Evolutionary conservation across 2,329 filamentous ascomycete species (phyloP).

Genomic region (Aspergillus pseudoviridinutans): DNA sequence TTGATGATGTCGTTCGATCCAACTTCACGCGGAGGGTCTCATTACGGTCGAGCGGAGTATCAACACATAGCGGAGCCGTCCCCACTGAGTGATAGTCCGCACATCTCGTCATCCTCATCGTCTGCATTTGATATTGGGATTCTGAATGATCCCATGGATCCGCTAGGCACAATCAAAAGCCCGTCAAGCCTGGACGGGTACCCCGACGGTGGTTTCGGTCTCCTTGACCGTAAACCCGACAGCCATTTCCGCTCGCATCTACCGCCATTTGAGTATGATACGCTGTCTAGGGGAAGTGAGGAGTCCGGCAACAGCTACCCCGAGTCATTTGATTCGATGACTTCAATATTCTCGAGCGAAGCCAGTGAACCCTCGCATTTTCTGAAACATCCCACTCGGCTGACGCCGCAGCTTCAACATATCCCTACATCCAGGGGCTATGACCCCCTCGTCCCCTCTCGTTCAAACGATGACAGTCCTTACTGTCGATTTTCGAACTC

Average conservation of each 20-base stretch:
- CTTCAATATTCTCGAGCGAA: slow-evolving; percentile 26
- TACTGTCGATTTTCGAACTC: slow-evolving; percentile 33
- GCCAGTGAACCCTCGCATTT: slow-evolving; percentile 22
- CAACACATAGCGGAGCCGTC: slow-evolving; percentile 38
- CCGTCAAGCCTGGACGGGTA: slow-evolving; percentile 31
- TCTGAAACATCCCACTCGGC: slow-evolving; percentile 22
- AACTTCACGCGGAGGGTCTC: slow-evolving; percentile 26
- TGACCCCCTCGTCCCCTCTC: slow-evolving; percentile 28
- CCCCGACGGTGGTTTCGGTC: slow-evolving; percentile 26
- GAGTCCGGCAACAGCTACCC: slow-evolving; percentile 21
- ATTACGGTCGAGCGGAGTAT: slow-evolving; percentile 33
- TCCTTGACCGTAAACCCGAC: slow-evolving; percentile 23
- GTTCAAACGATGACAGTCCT: slow-evolving; percentile 15
- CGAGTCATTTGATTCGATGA: slow-evolving; percentile 30
- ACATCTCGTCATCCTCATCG: slow-evolving; percentile 38
- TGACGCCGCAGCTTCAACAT: slow-evolving; percentile 20
- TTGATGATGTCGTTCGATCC: slow-evolving; percentile 33
- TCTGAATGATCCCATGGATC: slow-evolving; percentile 37
- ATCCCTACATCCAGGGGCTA: slow-evolving; percentile 26
- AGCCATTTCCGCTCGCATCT: slow-evolving; percentile 22
- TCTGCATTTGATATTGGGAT: slow-evolving; percentile 36
- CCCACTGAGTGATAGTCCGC: slow-evolving; percentile 35
- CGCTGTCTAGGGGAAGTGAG: slow-evolving; percentile 21
- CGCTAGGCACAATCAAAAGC: slow-evolving; percentile 36
- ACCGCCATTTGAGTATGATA: slow-evolving; percentile 25